Evolutionary conservation across 305 asterid genomes (phyloP).

Genomic region (Salvia sclarea): DNA sequence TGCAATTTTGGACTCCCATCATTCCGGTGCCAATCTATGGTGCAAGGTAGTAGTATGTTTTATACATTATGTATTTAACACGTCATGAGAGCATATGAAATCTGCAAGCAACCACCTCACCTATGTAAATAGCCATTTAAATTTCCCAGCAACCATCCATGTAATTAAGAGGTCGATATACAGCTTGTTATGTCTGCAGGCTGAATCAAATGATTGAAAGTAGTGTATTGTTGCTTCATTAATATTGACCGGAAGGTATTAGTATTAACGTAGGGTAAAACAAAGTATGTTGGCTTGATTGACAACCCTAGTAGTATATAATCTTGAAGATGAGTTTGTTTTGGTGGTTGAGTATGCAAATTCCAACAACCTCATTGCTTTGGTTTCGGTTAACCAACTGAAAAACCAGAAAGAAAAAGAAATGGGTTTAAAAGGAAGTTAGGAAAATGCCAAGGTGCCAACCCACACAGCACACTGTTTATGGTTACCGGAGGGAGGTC

Average conservation of each 20-base stretch:
- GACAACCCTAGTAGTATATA: too few species aligned
- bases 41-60: constrained; percentile 14
- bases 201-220: background rate
- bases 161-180: constrained; percentile 32
- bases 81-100: background rate
- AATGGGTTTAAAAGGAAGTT: too few species aligned
- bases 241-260: background rate
- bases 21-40: constrained; percentile 24
- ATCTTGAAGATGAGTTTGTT: too few species aligned
- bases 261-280: background rate
- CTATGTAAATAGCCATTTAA: constrained; percentile 33
- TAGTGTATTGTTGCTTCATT: background rate
- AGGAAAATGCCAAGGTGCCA: too few species aligned
- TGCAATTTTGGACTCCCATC: constrained; percentile 33
- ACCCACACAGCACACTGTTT: too few species aligned
- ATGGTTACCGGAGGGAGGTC: too few species aligned
- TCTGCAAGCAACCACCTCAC: background rate
- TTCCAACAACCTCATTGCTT: too few species aligned
- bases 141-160: constrained; percentile 21
- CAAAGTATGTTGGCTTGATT: too few species aligned
- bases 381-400: too few species aligned
- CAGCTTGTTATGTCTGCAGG: constrained; percentile 17
- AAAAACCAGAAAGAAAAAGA: too few species aligned
- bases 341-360: too few species aligned
- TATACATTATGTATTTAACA: constrained; percentile 18